Conservation (phyloP, 2,329 filamentous ascomycete species). For the Colletotrichum spinosum region DNA sequence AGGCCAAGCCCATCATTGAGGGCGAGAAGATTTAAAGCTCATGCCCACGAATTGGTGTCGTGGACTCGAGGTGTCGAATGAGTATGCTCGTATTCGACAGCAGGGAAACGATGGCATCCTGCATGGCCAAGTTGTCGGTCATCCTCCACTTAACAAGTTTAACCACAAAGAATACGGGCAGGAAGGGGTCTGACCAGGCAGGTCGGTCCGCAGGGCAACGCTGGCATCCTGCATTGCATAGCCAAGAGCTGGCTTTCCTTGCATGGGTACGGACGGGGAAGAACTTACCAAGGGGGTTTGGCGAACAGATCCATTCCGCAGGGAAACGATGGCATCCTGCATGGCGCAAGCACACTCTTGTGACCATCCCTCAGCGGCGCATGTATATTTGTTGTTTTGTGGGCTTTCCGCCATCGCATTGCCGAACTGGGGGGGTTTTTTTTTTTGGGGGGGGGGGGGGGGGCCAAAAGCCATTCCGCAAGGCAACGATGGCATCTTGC, state of each 20-base stretch:
- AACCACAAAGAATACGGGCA: constrained; percentile 25
- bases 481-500: constrained; percentile 39
- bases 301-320: constrained; percentile 34
- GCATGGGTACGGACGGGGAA: constrained; percentile 1
- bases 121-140: constrained; percentile 38
- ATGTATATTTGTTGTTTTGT: constrained; percentile 6
- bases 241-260: constrained; percentile 18
- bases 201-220: constrained; percentile 43
- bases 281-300: constrained; percentile 31
- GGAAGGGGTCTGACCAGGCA: constrained; percentile 39
- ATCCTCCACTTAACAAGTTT: constrained; percentile 20
- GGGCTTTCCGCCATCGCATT: not conserved
- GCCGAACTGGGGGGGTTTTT: too few relatives aligned
- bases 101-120: constrained; percentile 50
- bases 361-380: constrained; percentile 28
- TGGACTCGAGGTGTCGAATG: constrained; percentile 32
- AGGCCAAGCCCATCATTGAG: constrained; percentile 80
- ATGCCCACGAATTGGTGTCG: not conserved
- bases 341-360: constrained; percentile 22
- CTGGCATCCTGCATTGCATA: constrained; percentile 42
- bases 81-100: constrained; percentile 39
- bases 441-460: constrained; percentile 1
- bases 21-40: constrained; percentile 62
- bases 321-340: constrained; percentile 39
- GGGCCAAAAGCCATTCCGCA: constrained; percentile 34